Percentiles rank a stretch among this genome's conserved stretches.
Evolutionary conservation across 306 rosid species (phyloP).

Genomic region (Vigna reflexopilosa): DNA sequence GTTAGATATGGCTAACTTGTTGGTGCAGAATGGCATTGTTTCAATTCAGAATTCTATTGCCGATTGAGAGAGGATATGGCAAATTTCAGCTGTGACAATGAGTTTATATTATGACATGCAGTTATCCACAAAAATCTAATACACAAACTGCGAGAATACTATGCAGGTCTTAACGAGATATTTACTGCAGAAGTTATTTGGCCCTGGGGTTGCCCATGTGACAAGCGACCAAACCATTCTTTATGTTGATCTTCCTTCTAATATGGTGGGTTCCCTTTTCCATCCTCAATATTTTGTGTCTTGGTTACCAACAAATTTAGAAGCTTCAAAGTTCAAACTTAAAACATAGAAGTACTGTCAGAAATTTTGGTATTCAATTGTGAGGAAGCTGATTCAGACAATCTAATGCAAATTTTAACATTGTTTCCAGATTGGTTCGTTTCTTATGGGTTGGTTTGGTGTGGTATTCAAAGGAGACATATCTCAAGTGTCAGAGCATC

Average conservation of each 20-base stretch:
- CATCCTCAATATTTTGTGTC: not conserved
- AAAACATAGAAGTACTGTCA: not conserved
- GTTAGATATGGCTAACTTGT: no score
- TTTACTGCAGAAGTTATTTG: constrained; percentile 70
- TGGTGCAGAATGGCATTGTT: not conserved
- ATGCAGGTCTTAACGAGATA: constrained; percentile 83
- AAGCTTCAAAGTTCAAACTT: not conserved
- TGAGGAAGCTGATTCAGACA: not conserved
- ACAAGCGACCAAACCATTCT: constrained; percentile 64
- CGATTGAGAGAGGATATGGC: not conserved
- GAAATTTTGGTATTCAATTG: constrained; percentile 14
- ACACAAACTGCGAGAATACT: constrained; percentile 9
- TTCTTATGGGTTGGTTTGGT: constrained; percentile 97
- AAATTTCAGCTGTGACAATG: not conserved
- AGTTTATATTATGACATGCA: not conserved
- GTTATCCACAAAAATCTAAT: constrained; percentile 28
- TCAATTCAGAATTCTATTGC: not conserved
- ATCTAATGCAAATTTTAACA: not conserved
- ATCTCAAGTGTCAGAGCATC: constrained; percentile 66
- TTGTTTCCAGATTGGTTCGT: constrained; percentile 76
- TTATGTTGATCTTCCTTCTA: constrained; percentile 91
- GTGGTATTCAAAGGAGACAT: constrained; percentile 81
- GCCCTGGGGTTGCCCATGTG: constrained; percentile 45
- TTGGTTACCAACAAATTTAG: not conserved
- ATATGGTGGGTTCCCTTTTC: constrained; percentile 68